Conservation (phyloP, 2,329 filamentous ascomycete genomes). For the Cladophialophora exuberans region DNA sequence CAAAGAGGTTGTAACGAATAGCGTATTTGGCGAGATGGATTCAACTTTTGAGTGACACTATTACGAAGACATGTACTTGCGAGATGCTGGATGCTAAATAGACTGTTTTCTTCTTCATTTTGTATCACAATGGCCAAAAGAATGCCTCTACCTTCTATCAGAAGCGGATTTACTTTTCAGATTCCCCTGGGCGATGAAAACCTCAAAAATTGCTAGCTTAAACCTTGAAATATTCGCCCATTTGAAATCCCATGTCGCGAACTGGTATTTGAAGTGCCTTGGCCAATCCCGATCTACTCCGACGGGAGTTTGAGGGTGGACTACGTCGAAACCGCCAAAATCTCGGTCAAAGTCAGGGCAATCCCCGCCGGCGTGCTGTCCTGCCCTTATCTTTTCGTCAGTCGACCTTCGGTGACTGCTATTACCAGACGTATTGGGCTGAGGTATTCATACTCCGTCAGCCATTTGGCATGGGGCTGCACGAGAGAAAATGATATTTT, state of each 20-base stretch:
- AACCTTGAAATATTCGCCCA: not conserved
- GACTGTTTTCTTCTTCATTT: not conserved
- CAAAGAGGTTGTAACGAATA: constrained; percentile 3
- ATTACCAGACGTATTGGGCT: not conserved
- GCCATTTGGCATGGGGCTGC: not conserved
- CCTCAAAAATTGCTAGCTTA: not conserved
- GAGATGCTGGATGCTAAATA: not conserved
- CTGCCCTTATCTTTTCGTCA: not conserved
- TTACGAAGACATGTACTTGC: not conserved
- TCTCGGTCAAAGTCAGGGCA: not conserved
- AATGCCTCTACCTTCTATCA: not conserved
- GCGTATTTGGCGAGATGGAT: constrained; percentile 10
- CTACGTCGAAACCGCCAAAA: not conserved
- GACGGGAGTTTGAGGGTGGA: not conserved
- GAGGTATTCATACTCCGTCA: not conserved
- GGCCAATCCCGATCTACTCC: not conserved
- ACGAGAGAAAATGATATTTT: not conserved
- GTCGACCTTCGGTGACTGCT: not conserved
- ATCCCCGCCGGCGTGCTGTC: not conserved
- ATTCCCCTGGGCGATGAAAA: not conserved
- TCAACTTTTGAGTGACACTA: not conserved
- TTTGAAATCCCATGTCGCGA: not conserved
- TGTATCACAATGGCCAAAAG: not conserved
- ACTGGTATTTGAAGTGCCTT: not conserved
- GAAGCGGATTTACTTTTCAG: not conserved